Conservation (phyloP, 345 rosid species). For the Aquilaria sinensis region DNA sequence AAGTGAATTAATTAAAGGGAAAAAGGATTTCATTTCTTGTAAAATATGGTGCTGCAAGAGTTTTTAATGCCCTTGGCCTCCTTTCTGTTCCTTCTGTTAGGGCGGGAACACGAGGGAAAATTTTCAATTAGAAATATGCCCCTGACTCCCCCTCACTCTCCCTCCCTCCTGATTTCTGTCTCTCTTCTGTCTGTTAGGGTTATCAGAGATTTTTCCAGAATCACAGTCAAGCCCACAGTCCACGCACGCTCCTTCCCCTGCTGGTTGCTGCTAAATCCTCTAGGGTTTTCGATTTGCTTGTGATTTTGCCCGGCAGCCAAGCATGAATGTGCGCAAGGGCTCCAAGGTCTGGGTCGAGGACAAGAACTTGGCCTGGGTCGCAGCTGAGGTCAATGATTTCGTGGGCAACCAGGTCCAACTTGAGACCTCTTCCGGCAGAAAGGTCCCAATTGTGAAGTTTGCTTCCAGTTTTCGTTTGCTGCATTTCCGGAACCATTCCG, state of each 20-base stretch:
- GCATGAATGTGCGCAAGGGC: constrained; percentile 58
- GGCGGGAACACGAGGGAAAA: constrained; percentile 45
- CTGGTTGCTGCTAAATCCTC: not conserved
- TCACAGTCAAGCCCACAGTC: constrained; percentile 4
- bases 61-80: too few species aligned
- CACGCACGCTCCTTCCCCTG: not conserved
- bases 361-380: constrained; percentile 75
- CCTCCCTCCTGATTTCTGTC: not conserved
- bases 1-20: too few species aligned
- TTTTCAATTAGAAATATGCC: constrained; percentile 11
- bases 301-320: constrained; percentile 22
- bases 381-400: constrained; percentile 56
- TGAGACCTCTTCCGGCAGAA: constrained; percentile 41
- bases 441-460: constrained; percentile 31
- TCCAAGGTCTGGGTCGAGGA: constrained; percentile 87
- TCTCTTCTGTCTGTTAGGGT: constrained; percentile 11
- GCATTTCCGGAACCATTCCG: not conserved
- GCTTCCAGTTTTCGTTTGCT: not conserved
- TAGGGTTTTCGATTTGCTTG: constrained; percentile 21
- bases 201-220: constrained; percentile 13
- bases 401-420: constrained; percentile 49
- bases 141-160: constrained; percentile 2
- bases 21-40: too few species aligned
- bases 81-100: constrained; percentile 15
- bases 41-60: too few species aligned